Base-by-base conservation (phyloP, 352 stramenopile species). In the Phytophthora macrochlamydospora region DNA sequence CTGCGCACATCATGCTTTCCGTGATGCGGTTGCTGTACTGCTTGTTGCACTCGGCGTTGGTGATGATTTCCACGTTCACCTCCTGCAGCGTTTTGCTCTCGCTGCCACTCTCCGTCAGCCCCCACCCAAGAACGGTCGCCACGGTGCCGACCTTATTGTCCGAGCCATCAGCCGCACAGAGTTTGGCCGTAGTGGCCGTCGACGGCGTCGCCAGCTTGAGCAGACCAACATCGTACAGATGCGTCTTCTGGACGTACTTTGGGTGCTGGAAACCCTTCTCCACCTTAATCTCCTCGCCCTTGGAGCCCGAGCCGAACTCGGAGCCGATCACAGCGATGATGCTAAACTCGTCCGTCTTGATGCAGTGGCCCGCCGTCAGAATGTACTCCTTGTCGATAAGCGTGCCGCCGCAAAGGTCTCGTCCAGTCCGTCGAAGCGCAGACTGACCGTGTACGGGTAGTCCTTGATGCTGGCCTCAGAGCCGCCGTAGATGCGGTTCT, bases 291-390 rank as follows among this genome's bases (percentile, higher is more conserved):
- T 58, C 24, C 24, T 74, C 66, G 1, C 43, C 38, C 3, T 62
- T 62, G 7, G 49, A 72, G 2, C 56, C 56, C 11, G 60, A 43
- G 9, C 61, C 54, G n/a, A 45, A 55, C 24, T 62, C 56, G 5
- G 70, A 66, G 2, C 66, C 66, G 7, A 78, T 49, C 5, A 62
- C 52, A 37, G 67, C 81, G 57, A 81, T 85, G 50, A 85, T 74
- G 1, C 55, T 62, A 52, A 59, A 29, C 44, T 65, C 24, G 9
- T 78, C 32, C 13, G 62, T 75, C 68, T 84, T 84, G 50, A 90
- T 78, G 62, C 84, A 93, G 66, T 93, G 84, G 1, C 78, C 84
- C 1, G 84, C 84, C 37, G 82, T 93, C 54, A 90, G 49, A 33
- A 93, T 75, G 60, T 86, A 90, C 56, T 82, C 64, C 30, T 79